Evolutionary conservation across 1,139 yeast genomes (phyloP).

Genomic region (Candida pseudoviswanathii): DNA sequence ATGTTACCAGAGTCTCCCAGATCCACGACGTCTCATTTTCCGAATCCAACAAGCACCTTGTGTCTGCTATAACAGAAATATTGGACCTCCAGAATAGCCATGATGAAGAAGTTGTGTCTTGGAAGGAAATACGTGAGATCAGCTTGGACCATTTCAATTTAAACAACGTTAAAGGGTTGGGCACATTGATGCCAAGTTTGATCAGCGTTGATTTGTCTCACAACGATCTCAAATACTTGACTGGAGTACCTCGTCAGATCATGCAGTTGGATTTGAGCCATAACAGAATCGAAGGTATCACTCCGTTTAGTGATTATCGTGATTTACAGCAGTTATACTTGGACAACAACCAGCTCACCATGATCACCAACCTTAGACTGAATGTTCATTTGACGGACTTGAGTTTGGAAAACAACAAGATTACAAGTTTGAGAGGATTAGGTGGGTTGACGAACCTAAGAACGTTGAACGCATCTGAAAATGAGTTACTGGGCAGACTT

Average conservation of each 20-base stretch:
- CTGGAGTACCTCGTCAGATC: slow-evolving; percentile 47
- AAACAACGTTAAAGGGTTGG: slow-evolving; percentile 45
- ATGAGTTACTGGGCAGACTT: slow-evolving; percentile 39
- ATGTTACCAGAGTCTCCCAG: slow-evolving; percentile 46
- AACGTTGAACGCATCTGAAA: slow-evolving; percentile 44
- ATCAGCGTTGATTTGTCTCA: slow-evolving; percentile 39
- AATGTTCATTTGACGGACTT: slow-evolving; percentile 43
- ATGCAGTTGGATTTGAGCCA: slow-evolving; percentile 38
- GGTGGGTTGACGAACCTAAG: slow-evolving; percentile 41
- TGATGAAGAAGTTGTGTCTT: slow-evolving; percentile 31
- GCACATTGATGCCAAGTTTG: slow-evolving; percentile 47
- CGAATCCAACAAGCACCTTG: slow-evolving; percentile 46
- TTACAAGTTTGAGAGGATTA: slow-evolving; percentile 41
- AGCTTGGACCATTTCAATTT: slow-evolving; percentile 35
- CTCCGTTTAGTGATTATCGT: slow-evolving; percentile 41
- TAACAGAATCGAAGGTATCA: slow-evolving; percentile 44
- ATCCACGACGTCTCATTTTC: slow-evolving; percentile 52
- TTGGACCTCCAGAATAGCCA: slow-evolving; percentile 28
- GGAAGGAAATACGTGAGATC: slow-evolving; percentile 46
- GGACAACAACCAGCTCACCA: slow-evolving; percentile 38
- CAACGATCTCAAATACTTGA: slow-evolving; percentile 46
- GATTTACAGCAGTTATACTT: slow-evolving; percentile 49
- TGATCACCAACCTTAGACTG: slow-evolving; percentile 30
- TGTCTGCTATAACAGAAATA: slow-evolving; percentile 49
- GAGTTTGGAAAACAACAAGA: slow-evolving; percentile 33